A percentile compares a stretch with the other conserved stretches of the same genome.
Conservation (phyloP, 2,329 filamentous ascomycete genomes). For the Teratosphaeria destructans region DNA sequence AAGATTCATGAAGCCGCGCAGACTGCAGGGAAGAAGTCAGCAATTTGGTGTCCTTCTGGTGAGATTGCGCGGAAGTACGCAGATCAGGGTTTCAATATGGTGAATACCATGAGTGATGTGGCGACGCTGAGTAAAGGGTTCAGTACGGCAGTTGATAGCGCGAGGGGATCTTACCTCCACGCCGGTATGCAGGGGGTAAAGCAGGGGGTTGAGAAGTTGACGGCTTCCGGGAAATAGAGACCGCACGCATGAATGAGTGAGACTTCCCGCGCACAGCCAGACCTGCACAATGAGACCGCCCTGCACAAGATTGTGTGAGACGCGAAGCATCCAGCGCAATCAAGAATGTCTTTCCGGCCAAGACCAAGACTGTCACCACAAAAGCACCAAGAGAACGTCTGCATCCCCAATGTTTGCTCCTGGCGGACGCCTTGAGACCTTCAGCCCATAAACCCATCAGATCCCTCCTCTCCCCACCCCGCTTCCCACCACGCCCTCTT, state of each 20-base stretch:
- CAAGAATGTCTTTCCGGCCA: background rate
- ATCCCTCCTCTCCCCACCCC: background rate
- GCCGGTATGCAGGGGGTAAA: conserved; percentile 14
- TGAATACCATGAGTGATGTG: conserved; percentile 29
- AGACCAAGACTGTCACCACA: background rate
- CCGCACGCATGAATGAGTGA: too few relatives aligned
- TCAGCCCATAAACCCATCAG: background rate
- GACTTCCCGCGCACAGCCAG: background rate
- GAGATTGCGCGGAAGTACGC: conserved; percentile 43
- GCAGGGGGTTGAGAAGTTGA: conserved; percentile 13
- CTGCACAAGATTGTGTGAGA: background rate
- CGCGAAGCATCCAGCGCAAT: background rate
- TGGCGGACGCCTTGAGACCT: background rate
- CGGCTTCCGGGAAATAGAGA: background rate
- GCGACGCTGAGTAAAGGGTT: conserved; percentile 20
- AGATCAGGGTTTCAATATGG: conserved; percentile 46
- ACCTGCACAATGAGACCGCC: background rate
- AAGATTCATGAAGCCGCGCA: conserved; percentile 42
- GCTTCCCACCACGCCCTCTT: background rate
- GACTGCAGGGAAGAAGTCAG: conserved; percentile 42
- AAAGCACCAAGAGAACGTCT: background rate
- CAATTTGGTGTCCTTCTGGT: conserved; percentile 45
- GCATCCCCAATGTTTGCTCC: background rate
- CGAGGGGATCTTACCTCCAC: conserved; percentile 15
- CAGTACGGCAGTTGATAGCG: conserved; percentile 17